Base-by-base conservation (phyloP, 345 rosid genomes). In the Pistacia integerrima region DNA sequence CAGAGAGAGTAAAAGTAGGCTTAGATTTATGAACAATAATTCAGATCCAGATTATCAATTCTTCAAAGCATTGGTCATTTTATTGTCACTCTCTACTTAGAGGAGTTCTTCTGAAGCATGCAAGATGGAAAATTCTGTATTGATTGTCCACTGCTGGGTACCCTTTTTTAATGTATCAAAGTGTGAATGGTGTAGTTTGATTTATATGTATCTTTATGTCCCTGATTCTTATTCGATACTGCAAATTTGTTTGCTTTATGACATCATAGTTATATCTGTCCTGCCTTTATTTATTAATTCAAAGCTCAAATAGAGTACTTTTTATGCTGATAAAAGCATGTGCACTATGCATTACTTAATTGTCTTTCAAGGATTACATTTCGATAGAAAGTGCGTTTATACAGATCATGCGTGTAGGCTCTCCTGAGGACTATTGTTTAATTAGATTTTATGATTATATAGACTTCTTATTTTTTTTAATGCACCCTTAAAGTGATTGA, bases 211-310 rank as follows among this genome's bases (percentile, higher is more conserved):
- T 46, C 28, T 67, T 22, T 20, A 11, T 44, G 33, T 46, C 70
- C 22, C 20, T 11, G 46, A 14, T 67, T 69, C 58, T 72, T 59
- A 14, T 46, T 28, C 20, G 22, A 66, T 12, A 11, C 48, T 72
- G 67, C 16, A 18, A 48, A 57, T 44, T 63, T 17, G 48, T 54
- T 18, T 54, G 48, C 36, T 25, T 11, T 55, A 65, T 77, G 76
- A 28, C 51, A 58, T 72, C 36, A 17, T 64, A 57, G 41, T 38
- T 48, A 18, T 52, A 9, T 54, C 8, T 12, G 7, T 62, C 66
- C 66, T 57, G 33, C 38, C 11, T 30, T 35, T 35, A 11, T 64
- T 12, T 16, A 28, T 41, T 14, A 41, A 5, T 8, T 38, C 10
- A 3, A 18, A 65, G 16, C 69, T 65, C n/a, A 1, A 8, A 41